A percentile compares a stretch with the other conserved stretches of the same genome.
Evolutionary conservation across 2,329 filamentous ascomycete genomes (phyloP).

Genomic region (Ophiostoma perfectum): DNA sequence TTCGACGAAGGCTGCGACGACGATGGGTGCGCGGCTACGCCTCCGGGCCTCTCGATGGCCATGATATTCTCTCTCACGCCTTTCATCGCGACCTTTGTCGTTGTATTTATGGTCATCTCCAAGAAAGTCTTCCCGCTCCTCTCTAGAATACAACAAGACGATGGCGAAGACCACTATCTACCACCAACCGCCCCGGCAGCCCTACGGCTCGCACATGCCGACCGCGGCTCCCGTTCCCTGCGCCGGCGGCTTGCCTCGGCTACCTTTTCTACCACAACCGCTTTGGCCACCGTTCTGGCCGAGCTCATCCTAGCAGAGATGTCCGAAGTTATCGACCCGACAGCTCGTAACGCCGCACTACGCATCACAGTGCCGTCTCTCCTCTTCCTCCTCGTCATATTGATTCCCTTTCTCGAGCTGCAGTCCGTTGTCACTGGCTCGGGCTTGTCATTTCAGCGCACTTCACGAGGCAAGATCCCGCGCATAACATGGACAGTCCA

Average conservation of each 20-base stretch:
- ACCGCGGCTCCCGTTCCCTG: slow-evolving; percentile 50
- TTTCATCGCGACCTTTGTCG: slow-evolving; percentile 64
- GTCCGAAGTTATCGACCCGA: slow-evolving; percentile 63
- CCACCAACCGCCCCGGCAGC: slow-evolving; percentile 57
- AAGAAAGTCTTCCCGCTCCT: slow-evolving; percentile 69
- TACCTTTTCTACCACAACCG: slow-evolving; percentile 72
- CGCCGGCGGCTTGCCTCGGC: slow-evolving; percentile 51
- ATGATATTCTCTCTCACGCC: slow-evolving; percentile 55
- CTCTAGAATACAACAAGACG: slow-evolving; percentile 48
- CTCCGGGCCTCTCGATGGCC: slow-evolving; percentile 40
- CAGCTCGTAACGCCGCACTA: slow-evolving; percentile 62
- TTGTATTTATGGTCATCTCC: slow-evolving; percentile 57
- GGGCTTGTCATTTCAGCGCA: slow-evolving; percentile 60
- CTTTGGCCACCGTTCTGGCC: slow-evolving; percentile 68
- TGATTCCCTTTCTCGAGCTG: slow-evolving; percentile 75
- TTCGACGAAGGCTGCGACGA: slow-evolving; percentile 46
- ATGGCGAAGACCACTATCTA: slow-evolving; percentile 57
- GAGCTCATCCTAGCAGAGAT: slow-evolving; percentile 82
- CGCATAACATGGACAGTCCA: slow-evolving; percentile 61
- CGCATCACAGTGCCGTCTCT: slow-evolving; percentile 64
- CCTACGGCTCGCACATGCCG: slow-evolving; percentile 54
- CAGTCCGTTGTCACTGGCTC: slow-evolving; percentile 55
- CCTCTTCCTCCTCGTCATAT: slow-evolving; percentile 64
- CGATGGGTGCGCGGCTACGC: slow-evolving; percentile 49
- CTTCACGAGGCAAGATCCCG: slow-evolving; percentile 50